Evolutionary conservation across 2,329 filamentous ascomycete species (phyloP).

Genomic region (Sarocladiaceae sp.): DNA sequence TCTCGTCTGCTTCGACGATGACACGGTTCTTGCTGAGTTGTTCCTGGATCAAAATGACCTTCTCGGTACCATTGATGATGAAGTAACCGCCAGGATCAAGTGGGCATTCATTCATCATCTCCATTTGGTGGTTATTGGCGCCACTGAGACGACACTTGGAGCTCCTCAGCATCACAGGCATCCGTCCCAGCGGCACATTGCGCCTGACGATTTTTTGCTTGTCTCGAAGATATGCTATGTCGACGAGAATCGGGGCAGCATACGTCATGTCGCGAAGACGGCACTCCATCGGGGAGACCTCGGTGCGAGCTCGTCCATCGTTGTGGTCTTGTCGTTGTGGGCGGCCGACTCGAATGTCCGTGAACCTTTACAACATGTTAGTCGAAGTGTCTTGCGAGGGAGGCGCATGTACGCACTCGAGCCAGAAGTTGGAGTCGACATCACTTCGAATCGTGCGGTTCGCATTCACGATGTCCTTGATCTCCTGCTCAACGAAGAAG

Average conservation of each 20-base stretch:
- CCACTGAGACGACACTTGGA: conserved; percentile 84
- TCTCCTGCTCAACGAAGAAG: conserved; percentile 93
- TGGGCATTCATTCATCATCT: conserved; percentile 88
- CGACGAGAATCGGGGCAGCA: conserved; percentile 87
- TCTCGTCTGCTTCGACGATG: conserved; percentile 88
- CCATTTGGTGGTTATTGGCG: conserved; percentile 85
- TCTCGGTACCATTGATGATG: conserved; percentile 95
- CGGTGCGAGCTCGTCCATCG: conserved; percentile 63
- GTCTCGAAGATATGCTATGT: conserved; percentile 85
- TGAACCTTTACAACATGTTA: conserved; percentile 48
- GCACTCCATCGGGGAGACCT: conserved; percentile 94
- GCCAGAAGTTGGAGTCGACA: conserved; percentile 87
- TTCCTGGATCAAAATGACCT: conserved; percentile 97
- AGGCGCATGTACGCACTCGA: conserved; percentile 49
- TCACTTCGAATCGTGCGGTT: conserved; percentile 88
- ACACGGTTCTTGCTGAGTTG: conserved; percentile 99
- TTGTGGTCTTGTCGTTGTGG: conserved; percentile 77
- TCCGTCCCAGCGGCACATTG: conserved; percentile 77
- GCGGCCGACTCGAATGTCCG: conserved; percentile 80
- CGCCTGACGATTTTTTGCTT: conserved; percentile 70
- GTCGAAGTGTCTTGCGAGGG: neutral
- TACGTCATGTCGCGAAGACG: conserved; percentile 97
- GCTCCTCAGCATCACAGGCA: conserved; percentile 96
- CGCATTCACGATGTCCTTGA: conserved; percentile 93
- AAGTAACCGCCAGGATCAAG: conserved; percentile 97